Evolutionary conservation across 1,284 basidiomycete genomes (phyloP).

Genomic region (Rhodotorula sp.): DNA sequence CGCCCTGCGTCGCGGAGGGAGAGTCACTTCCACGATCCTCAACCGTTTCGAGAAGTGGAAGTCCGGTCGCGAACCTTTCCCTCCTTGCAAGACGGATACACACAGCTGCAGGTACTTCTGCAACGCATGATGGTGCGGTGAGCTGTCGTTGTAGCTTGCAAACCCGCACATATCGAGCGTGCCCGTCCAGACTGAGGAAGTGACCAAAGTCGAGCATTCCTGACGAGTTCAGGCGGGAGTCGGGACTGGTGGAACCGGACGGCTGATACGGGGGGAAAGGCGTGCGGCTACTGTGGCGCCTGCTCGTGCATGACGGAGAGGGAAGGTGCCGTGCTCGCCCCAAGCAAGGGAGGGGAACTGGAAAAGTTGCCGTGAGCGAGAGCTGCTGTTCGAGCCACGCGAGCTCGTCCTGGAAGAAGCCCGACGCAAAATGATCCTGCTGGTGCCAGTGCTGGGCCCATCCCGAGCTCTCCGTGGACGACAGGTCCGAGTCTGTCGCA

Average conservation of each 20-base stretch:
- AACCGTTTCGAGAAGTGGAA: not conserved
- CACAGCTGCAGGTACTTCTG: slow-evolving; percentile 37
- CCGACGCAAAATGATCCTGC: not conserved
- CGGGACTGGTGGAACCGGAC: slow-evolving; percentile 25
- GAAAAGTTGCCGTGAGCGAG: not conserved
- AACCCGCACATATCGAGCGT: slow-evolving; percentile 25
- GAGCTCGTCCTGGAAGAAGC: slow-evolving; percentile 7
- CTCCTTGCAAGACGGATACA: slow-evolving; percentile 27
- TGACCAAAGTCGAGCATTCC: slow-evolving; percentile 88
- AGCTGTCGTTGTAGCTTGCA: slow-evolving; percentile 24
- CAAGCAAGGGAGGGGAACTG: not conserved
- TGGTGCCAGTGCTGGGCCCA: too few species aligned
- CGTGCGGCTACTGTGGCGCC: slow-evolving; percentile 5
- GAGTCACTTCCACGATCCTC: not conserved
- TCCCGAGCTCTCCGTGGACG: too few species aligned
- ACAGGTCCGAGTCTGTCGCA: too few species aligned
- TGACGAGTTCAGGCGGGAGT: slow-evolving; percentile 45
- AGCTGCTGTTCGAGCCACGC: slow-evolving; percentile 15
- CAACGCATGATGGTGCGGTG: slow-evolving; percentile 31
- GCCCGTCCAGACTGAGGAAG: slow-evolving; percentile 55
- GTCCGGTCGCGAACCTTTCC: slow-evolving; percentile 21
- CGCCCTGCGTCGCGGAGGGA: slow-evolving; percentile 9
- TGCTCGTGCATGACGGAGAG: not conserved
- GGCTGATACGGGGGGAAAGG: slow-evolving; percentile 25
- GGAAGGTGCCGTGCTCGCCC: not conserved